These are phyloP conservation scores for Xylogone sp. DNA, from an alignment of 2,329 filamentous ascomycete genomes.

Conservation along the genomic window DNA sequence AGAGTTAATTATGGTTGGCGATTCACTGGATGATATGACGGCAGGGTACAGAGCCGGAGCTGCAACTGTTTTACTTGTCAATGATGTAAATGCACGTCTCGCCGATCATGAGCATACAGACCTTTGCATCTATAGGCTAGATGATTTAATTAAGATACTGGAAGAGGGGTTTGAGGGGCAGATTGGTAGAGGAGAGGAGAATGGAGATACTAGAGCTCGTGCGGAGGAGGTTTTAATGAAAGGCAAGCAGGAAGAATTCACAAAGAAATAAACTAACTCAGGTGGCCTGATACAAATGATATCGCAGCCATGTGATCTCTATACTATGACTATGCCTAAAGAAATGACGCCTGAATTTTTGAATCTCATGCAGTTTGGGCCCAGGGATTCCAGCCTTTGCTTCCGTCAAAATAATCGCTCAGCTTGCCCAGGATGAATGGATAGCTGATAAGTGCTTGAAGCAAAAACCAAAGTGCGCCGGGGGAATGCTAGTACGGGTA, in stretches of 20 bases:
- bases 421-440: not conserved
- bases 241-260: constrained; percentile 12
- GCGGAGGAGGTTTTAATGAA: constrained; percentile 13
- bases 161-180: constrained; percentile 68
- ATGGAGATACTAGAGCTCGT: constrained; percentile 14
- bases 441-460: not conserved
- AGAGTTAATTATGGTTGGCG: constrained; percentile 45
- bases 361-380: not conserved
- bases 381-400: not conserved
- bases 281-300: not conserved
- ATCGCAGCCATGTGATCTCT: not conserved
- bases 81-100: constrained; percentile 73
- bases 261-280: not conserved
- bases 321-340: not conserved
- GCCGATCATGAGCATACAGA: constrained; percentile 73
- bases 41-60: constrained; percentile 80
- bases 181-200: constrained; percentile 16
- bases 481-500: not conserved
- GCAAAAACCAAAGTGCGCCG: not conserved
- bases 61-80: constrained; percentile 83
- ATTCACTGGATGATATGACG: constrained; percentile 89
- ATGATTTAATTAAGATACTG: constrained; percentile 72
- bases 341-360: not conserved
- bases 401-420: not conserved
- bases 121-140: constrained; percentile 64